Base-by-base conservation (phyloP, 2,329 filamentous ascomycete genomes). In the Scedosporium boydii region DNA sequence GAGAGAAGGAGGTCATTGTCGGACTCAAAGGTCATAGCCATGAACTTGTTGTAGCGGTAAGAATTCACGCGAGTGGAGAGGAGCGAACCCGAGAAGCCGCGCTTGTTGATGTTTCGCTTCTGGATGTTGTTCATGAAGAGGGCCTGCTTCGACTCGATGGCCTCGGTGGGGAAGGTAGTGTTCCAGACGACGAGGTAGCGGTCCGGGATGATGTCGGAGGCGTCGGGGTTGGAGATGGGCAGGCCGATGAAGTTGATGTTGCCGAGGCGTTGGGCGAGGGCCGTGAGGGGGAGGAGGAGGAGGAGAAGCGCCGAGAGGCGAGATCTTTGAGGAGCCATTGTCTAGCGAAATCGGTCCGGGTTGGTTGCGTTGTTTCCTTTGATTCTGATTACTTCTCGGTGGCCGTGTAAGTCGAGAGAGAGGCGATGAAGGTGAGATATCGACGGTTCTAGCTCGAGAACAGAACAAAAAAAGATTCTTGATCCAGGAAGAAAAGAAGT, bases 111-210 rank as follows among this genome's bases (percentile, higher is more conserved):
- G 70, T 86, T 86, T 67, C 83, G 82, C 73, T 82, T 85, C 70
- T 80, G 75, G 62, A 87, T 71, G 55, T 79, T 71, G 51, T 76
- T 69, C 63, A 74, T 77, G 68, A 85, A 77, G 62, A 72, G 75
- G 38, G 75, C 71, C 68, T 83, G 74, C 70, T 84, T 81, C 58
- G 77, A 73, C 44, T 75, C 71, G 67, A 87, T 79, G 44, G 74
- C 74, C 16, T 77, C 77, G 23, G 79, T 74, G 65, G 74, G 75
- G 66, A 78, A 79, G 62, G 78, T 80, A 66, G 76, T 76, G 71
- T 87, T 84, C 76, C 86, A 87, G 63, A 88, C 84, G 62, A 87
- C 84, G 65, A 88, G 87, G 72, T 86, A 88, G 58, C 78, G 76
- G 74, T 83, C 80, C 42, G 81, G 74, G 58, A 87, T 79, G 63